Percentiles rank a stretch among this genome's conserved stretches.
These are phyloP conservation scores for Ophiostoma novo-ulmi DNA, from an alignment of 2,329 filamentous ascomycete species.

Conservation along the genomic window DNA sequence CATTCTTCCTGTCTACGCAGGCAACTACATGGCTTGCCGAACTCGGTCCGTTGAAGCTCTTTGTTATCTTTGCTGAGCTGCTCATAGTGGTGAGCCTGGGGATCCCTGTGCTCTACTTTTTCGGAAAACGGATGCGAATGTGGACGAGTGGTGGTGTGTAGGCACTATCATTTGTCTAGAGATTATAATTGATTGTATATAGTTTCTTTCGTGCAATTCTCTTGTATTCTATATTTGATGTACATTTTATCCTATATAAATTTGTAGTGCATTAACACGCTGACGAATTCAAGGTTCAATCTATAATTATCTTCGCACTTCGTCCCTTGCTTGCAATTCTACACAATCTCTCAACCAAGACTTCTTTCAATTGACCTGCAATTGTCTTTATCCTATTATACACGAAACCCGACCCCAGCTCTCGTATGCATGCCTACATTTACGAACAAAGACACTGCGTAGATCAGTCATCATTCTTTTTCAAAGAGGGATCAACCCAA, in stretches of 20 bases:
- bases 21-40: neutral
- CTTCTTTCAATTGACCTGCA: neutral
- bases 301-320: neutral
- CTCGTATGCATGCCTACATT: neutral
- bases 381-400: neutral
- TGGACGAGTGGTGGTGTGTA: constrained; percentile 30
- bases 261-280: neutral
- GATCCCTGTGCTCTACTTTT: constrained; percentile 32
- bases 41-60: neutral
- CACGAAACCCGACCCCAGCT: neutral
- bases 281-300: neutral
- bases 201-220: neutral
- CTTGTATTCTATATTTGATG: neutral
- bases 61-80: constrained; percentile 30
- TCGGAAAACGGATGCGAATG: constrained; percentile 30
- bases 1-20: constrained; percentile 34
- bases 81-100: constrained; percentile 33
- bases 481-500: neutral
- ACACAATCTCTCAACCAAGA: neutral
- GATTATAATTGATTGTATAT: neutral
- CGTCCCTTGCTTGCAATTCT: neutral
- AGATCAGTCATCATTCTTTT: neutral
- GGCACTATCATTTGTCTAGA: neutral
- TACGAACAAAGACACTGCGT: neutral
- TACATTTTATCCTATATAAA: neutral